Evolutionary conservation across 176 grass and related monocot genomes (phyloP).

Genomic region (Chrysopogon serrulatus): DNA sequence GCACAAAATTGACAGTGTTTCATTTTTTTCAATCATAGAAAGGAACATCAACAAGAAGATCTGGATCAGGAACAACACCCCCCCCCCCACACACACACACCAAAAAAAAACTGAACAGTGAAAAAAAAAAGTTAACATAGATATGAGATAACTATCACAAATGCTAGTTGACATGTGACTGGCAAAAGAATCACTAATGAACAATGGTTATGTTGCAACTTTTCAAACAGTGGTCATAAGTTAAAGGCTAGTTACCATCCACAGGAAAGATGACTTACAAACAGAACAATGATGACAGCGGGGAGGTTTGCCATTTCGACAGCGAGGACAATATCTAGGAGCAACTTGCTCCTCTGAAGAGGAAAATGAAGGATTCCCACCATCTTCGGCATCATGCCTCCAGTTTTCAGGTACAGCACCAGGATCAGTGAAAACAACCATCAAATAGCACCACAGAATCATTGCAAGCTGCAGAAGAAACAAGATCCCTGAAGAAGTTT

Average conservation of each 20-base stretch:
- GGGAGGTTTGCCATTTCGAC: slow-evolving; percentile 84
- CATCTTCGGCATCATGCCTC: slow-evolving; percentile 54
- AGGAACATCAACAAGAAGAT: background rate
- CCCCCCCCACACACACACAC: too few relatives aligned
- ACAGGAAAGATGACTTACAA: slow-evolving; percentile 56
- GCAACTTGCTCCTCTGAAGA: slow-evolving; percentile 39
- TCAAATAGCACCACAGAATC: slow-evolving; percentile 79
- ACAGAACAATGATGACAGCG: slow-evolving; percentile 96
- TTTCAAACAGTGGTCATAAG: background rate
- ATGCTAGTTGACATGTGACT: background rate
- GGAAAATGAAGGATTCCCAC: slow-evolving; percentile 32
- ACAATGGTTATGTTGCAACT: background rate
- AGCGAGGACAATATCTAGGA: slow-evolving; percentile 55
- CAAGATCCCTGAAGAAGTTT: slow-evolving; percentile 70
- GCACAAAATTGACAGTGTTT: background rate
- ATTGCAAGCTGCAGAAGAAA: slow-evolving; percentile 87
- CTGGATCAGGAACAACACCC: background rate
- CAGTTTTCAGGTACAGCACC: slow-evolving; percentile 80
- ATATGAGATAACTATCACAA: background rate
- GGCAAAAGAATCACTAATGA: background rate
- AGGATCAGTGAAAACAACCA: slow-evolving; percentile 80
- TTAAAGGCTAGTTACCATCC: slow-evolving; percentile 7
- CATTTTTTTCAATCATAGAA: slow-evolving; percentile 5
- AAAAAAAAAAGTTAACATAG: background rate
- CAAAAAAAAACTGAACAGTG: background rate